Evolutionary conservation across 106 monocot genomes (phyloP), one percentile per base, ranked within the genome.

Genomic region (Amphibolis antarctica): DNA sequence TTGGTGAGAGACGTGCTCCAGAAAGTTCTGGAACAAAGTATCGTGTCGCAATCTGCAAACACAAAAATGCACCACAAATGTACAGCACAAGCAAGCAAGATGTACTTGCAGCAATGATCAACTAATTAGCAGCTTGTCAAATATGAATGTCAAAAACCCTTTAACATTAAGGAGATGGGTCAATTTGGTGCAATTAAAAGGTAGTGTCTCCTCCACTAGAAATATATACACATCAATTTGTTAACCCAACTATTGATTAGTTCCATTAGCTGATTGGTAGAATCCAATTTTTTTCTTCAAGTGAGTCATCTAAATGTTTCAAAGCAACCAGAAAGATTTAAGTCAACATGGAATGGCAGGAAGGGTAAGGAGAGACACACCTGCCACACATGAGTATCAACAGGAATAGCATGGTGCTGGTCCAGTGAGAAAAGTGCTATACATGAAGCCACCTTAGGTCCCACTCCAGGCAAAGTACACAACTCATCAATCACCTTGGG

Each of bases 361-460:
- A 36, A 36, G 7, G 36, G 7, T 7, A 36, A 36, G 2, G 7
- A 7, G 36, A 36, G 7, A 36, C 36, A 36, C 36, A 87, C 96
- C 86, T 91, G 63, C 96, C 96, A 98, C 55, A 98, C 96, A 79
- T 98, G 96, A 42, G 96, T 98, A 71, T 98, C 96, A 51, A 98
- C 96, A 65, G 96, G 96, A 72, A 98, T 85, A 27, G 96, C 86
- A 73, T 98, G 90, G 55, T 98, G 90, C 46, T 98, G 86, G 74
- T 91, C 96, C 18, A 98, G 87, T 5, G 96, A 98, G 75, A 98
- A 98, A 22, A 98, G 85, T 67, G 96, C 87, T 77, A 98, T 75
- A 66, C 96, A 98, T 12, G 96, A 81, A 49, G 96, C 96, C 66
- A 98, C 96, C 56, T 98, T 98, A 4, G 91, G 96, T 12, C 96